Base-by-base conservation (phyloP, 2,329 filamentous ascomycete genomes). In the Dendrostoma leiphaemia region DNA sequence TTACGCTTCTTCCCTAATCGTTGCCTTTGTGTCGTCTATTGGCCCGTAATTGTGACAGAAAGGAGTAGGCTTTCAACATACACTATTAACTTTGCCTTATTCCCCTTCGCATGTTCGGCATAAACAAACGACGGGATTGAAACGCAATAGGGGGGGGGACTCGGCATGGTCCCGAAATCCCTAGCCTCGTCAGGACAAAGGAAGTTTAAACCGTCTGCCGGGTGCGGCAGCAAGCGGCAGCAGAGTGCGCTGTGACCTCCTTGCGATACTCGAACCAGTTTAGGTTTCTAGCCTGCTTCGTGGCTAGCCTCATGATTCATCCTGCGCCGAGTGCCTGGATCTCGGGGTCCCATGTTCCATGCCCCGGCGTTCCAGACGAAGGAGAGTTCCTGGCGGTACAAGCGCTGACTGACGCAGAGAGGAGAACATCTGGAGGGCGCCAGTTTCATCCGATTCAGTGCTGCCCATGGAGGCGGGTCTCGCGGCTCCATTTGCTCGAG, bases 361-460 rank as follows among this genome's bases (percentile, higher is more conserved):
- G n/a, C n/a, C n/a, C n/a, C n/a, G n/a, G n/a, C n/a, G n/a, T n/a
- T n/a, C n/a, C n/a, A n/a, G n/a, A n/a, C n/a, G n/a, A n/a, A n/a
- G n/a, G n/a, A n/a, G n/a, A n/a, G n/a, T n/a, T n/a, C n/a, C n/a
- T n/a, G n/a, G n/a, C n/a, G n/a, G n/a, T n/a, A n/a, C n/a, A n/a
- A n/a, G n/a, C n/a, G n/a, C n/a, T 46, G 37, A 26, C 41, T 51
- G 24, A 34, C 50, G 48, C 26, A 41, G 40, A 51, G 41, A 29
- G 37, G 21, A 35, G n/a, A n/a, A n/a, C n/a, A n/a, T n/a, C n/a
- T n/a, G 31, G 12, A 41, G 21, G 38, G 41, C 32, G 51, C 51
- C 51, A 48, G 51, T 54, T 54, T 57, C 54, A 50, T 54, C 34
- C 47, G 41, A 51, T 57, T 41, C 35, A 29, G 29, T 41, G 6